phyloP scores from a whole-genome alignment of 805 yeast genomes.

The Yarrowia bubula region DNA sequence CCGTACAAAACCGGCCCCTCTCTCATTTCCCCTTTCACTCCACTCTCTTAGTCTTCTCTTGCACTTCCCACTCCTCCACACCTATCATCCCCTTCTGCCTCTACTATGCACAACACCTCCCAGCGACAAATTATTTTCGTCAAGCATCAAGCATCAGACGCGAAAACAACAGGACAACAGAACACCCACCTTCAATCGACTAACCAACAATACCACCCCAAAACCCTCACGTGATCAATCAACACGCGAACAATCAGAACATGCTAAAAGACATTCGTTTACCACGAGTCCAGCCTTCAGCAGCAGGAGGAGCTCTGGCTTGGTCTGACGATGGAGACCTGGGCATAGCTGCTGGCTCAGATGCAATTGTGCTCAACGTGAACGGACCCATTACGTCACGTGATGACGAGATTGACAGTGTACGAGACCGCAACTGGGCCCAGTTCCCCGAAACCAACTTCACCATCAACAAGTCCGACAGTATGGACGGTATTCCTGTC shows the following conservation, averaged over 20 bases:
- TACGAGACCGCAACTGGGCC: slow-evolving; percentile 24
- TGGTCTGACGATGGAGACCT: slow-evolving; percentile 24
- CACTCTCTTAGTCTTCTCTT: not conserved
- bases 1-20: not conserved
- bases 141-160: not conserved
- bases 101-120: slow-evolving; percentile 24
- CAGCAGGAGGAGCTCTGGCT: slow-evolving; percentile 14
- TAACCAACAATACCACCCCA: not conserved
- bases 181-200: not conserved
- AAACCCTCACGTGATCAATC: too few relatives aligned
- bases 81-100: not conserved
- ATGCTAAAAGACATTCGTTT: slow-evolving; percentile 24
- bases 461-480: slow-evolving; percentile 23
- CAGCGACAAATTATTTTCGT: slow-evolving; percentile 17
- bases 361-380: slow-evolving; percentile 5
- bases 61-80: not conserved
- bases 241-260: not conserved
- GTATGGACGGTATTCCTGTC: not conserved
- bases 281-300: slow-evolving; percentile 7
- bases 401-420: slow-evolving; percentile 23
- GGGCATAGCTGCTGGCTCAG: slow-evolving; percentile 8
- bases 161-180: not conserved
- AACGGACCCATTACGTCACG: slow-evolving; percentile 23
- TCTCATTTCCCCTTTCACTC: not conserved
- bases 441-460: slow-evolving; percentile 23